Percentiles rank a stretch among this genome's conserved stretches.
phyloP scores from a whole-genome alignment of 768 basidiomycete species.

The Suillus bovinus region DNA sequence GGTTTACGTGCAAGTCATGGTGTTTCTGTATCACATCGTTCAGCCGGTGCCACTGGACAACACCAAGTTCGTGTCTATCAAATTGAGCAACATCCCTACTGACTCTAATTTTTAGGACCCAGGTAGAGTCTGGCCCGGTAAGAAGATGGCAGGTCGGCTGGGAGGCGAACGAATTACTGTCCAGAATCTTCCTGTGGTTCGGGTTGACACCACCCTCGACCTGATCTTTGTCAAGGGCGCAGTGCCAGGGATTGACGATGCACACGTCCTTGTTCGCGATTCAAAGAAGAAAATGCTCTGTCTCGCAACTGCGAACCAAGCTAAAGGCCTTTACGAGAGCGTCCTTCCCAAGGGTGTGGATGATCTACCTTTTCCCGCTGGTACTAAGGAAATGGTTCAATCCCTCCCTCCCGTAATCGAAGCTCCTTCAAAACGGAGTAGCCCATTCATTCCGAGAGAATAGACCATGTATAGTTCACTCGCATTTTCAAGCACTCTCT shows the following conservation, averaged over 20 bases:
- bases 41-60: conserved; percentile 89
- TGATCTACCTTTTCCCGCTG: conserved; percentile 91
- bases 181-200: conserved; percentile 87
- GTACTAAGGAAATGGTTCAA: conserved; percentile 74
- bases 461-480: conserved; percentile 29
- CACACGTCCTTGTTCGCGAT: conserved; percentile 83
- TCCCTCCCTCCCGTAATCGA: conserved; percentile 64
- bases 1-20: conserved; percentile 94
- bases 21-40: conserved; percentile 93
- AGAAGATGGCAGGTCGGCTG: conserved; percentile 97
- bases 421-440: conserved; percentile 73
- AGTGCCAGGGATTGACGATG: conserved; percentile 87
- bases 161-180: conserved; percentile 80
- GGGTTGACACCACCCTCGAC: conserved; percentile 84
- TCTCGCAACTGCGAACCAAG: conserved; percentile 61
- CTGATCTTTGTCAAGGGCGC: conserved; percentile 91
- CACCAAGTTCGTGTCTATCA: conserved; percentile 68
- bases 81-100: neutral
- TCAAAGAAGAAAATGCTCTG: conserved; percentile 85
- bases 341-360: conserved; percentile 81
- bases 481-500: neutral
- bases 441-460: conserved; percentile 79
- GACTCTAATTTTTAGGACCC: conserved; percentile 65
- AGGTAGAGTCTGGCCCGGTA: conserved; percentile 93
- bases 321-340: conserved; percentile 72